A percentile compares a stretch with the other conserved stretches of the same genome.
These are phyloP conservation scores for Leucocoprinus leucothites DNA, from an alignment of 768 basidiomycete species.

Conservation along the genomic window DNA sequence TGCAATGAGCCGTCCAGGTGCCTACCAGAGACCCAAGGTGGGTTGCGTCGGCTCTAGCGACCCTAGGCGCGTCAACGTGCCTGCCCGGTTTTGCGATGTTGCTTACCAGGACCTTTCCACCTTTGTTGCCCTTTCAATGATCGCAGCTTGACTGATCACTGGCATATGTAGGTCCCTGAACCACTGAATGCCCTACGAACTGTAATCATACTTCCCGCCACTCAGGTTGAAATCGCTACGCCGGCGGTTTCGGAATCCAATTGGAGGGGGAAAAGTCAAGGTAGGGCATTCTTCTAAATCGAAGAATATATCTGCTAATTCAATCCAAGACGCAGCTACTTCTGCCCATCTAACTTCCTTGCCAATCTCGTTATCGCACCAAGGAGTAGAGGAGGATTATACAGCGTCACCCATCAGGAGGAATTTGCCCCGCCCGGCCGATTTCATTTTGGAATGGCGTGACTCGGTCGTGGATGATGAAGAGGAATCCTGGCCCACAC, in stretches of 20 bases:
- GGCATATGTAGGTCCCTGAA: conserved; percentile 39
- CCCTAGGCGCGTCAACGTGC: conserved; percentile 1
- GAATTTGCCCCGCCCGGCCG: not conserved
- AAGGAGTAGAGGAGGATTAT: conserved; percentile 9
- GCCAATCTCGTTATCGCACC: conserved; percentile 6
- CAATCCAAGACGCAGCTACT: not conserved
- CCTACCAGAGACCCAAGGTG: conserved; percentile 36
- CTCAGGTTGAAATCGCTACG: conserved; percentile 20
- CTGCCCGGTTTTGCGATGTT: conserved; percentile 21
- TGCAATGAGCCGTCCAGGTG: conserved; percentile 38
- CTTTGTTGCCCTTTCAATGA: conserved; percentile 22
- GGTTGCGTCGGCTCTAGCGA: conserved; percentile 19
- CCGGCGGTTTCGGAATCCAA: conserved; percentile 38
- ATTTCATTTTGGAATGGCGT: conserved; percentile 5
- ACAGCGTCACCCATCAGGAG: not conserved
- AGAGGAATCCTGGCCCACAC: not conserved
- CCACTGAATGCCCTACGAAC: conserved; percentile 28
- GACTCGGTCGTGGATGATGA: not conserved
- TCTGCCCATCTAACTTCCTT: conserved; percentile 1
- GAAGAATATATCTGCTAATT: conserved; percentile 2
- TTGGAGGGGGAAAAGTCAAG: conserved; percentile 40
- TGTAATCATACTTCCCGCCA: conserved; percentile 23
- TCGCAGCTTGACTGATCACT: conserved; percentile 14
- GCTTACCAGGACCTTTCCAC: conserved; percentile 24
- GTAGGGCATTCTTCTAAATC: conserved; percentile 18